phyloP scores from a whole-genome alignment of 495 filamentous ascomycete species.

The Amphirosellinia nigrospora region DNA sequence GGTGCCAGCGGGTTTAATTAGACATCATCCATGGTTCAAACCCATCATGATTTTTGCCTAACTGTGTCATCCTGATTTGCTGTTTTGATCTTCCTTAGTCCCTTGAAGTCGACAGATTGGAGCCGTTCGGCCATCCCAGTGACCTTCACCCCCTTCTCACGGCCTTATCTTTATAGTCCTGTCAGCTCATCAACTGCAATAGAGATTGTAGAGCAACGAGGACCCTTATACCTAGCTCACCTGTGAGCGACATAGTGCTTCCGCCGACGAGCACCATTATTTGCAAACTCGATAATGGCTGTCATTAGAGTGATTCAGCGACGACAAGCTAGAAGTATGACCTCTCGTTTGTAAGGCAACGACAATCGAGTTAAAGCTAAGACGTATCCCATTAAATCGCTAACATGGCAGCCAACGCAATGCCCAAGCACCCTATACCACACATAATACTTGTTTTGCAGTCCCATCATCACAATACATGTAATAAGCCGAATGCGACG shows the following conservation, averaged over 20 bases:
- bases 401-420: constrained; percentile 1
- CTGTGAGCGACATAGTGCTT: background rate
- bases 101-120: background rate
- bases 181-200: background rate
- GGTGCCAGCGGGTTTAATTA: constrained; percentile 8
- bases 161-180: background rate
- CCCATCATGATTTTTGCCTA: background rate
- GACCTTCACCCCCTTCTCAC: background rate
- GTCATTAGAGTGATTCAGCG: background rate
- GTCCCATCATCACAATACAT: background rate
- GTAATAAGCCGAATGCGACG: background rate
- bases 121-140: no score
- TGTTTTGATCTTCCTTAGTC: background rate
- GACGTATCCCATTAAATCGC: background rate
- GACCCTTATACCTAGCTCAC: background rate
- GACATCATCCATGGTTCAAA: constrained; percentile 8
- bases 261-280: background rate
- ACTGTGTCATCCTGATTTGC: background rate
- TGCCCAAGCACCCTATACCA: background rate
- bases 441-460: background rate
- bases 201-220: background rate
- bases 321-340: background rate
- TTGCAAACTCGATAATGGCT: background rate
- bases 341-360: background rate
- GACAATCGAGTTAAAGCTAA: background rate